These are phyloP conservation scores for Borovskyia barvae DNA, from an alignment of 208 protist genomes.

Conservation along the genomic window DNA sequence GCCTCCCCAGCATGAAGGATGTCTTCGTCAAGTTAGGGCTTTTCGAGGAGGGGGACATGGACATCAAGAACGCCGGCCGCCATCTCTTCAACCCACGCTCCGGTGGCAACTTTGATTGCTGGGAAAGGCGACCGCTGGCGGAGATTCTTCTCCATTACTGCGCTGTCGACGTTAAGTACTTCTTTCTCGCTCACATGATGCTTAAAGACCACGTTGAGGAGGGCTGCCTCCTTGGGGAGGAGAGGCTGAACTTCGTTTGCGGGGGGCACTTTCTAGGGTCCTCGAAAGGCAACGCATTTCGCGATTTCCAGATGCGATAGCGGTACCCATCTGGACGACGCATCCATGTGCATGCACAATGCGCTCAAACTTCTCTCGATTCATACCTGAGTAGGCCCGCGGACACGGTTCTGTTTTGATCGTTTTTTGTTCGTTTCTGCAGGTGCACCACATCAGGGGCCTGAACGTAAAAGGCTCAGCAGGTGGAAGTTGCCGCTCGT, in stretches of 20 bases:
- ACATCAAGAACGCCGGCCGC: conserved; percentile 41
- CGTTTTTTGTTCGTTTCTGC: too few species aligned
- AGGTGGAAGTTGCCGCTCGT: too few species aligned
- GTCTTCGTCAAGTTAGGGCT: conserved; percentile 36
- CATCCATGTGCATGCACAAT: too few species aligned
- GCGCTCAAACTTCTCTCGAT: too few species aligned
- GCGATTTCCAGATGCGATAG: conserved; percentile 27
- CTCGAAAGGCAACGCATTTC: conserved; percentile 30
- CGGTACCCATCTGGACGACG: neutral
- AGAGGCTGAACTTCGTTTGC: conserved; percentile 32
- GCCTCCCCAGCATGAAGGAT: conserved; percentile 53
- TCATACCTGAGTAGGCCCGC: too few species aligned
- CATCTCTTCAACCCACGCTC: conserved; percentile 40
- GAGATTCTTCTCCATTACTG: conserved; percentile 56
- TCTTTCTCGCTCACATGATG: conserved; percentile 41
- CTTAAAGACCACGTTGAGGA: conserved; percentile 26
- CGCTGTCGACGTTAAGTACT: conserved; percentile 62
- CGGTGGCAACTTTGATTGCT: conserved; percentile 49
- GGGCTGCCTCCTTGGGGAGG: conserved; percentile 23
- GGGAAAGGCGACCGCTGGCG: conserved; percentile 47
- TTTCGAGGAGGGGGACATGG: conserved; percentile 29
- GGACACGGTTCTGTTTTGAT: too few species aligned
- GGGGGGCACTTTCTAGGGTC: conserved; percentile 21
- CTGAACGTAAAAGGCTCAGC: too few species aligned
- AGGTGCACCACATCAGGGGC: too few species aligned